Evolutionary conservation across 305 asterid species (phyloP), one percentile per base, ranked within the genome.

Genomic region (Caryopteris hybrid): DNA sequence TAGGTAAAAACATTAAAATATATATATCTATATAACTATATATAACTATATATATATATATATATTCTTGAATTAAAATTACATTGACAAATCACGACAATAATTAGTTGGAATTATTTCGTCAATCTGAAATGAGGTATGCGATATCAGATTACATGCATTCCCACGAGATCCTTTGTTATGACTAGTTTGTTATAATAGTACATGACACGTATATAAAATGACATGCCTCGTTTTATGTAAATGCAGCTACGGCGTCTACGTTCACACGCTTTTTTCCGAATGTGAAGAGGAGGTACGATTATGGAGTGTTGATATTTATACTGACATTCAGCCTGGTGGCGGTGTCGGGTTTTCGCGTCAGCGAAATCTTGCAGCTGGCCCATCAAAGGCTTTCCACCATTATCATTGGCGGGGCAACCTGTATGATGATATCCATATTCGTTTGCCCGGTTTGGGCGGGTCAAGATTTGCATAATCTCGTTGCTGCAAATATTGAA

Each of bases 401-500:
- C 0, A 81, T 89, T 25, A 71, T 86, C 23, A 76, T 89, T n/a
- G 98, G 97, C 2, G 88, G 76, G 25, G 86, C 81, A 0, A 74
- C 90, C 0, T 92, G 98, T 41, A 74, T 92, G 55, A n/a, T 85
- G 0, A 70, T 86, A 22, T 89, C 96, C 73, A 20, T 85, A 23
- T 67, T 76, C 76, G 51, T 84, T 21, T 79, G 73, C 72, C 98
- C 98, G 1, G 96, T 85, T 39, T 92, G 98, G 98, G 97, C 96
- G 16, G 98, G 97, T 6, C 83, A 80, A 55, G 96, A 92, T 76
- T 68, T 92, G 66, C 98, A 92, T 57, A 64, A 66, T 13, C 48
- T 77, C n/a, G 8, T 79, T 20, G 75, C 83, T 59, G 39, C 20
- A 13, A 85, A 92, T 71, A 33, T 92, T 1, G 85, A 83, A n/a